A percentile compares a stretch with the other conserved stretches of the same genome.
phyloP scores from a whole-genome alignment of 2,329 filamentous ascomycete species.

The Hymenoscyphus albidus region DNA sequence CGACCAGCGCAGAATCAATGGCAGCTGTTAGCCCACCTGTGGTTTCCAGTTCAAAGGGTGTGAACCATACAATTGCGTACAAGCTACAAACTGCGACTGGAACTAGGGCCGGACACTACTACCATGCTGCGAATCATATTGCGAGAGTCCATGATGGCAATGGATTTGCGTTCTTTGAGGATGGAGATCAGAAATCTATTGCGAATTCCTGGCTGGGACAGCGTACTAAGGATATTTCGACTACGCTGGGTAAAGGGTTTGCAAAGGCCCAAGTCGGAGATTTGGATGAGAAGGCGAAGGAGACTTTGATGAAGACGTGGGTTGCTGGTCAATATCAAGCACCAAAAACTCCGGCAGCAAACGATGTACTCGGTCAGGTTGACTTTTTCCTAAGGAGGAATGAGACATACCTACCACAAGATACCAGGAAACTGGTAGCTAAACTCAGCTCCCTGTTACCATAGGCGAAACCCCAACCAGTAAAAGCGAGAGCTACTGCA shows the following conservation, averaged over 20 bases:
- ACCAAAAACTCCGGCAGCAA: slow-evolving; percentile 21
- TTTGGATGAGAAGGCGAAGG: slow-evolving; percentile 20
- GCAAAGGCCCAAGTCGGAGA: slow-evolving; percentile 9
- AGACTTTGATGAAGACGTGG: slow-evolving; percentile 26
- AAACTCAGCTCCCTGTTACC: slow-evolving; percentile 32
- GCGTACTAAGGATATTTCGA: slow-evolving; percentile 6
- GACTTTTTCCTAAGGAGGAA: slow-evolving; percentile 29
- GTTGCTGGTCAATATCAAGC: slow-evolving; percentile 32
- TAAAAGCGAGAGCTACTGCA: slow-evolving; percentile 5
- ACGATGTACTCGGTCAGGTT: slow-evolving; percentile 26
- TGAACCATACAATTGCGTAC: slow-evolving; percentile 26
- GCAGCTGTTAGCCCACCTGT: slow-evolving; percentile 24
- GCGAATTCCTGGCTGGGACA: slow-evolving; percentile 14
- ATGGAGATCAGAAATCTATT: slow-evolving; percentile 23
- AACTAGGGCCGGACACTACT: slow-evolving; percentile 13
- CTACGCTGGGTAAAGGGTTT: no score
- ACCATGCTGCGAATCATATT: slow-evolving; percentile 20
- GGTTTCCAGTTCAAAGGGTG: slow-evolving; percentile 24
- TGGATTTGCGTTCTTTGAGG: slow-evolving; percentile 29
- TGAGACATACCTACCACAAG: slow-evolving; percentile 32
- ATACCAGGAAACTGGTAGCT: slow-evolving; percentile 28
- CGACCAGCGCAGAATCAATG: slow-evolving; percentile 25
- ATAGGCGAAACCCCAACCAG: slow-evolving; percentile 4
- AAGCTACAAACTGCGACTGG: slow-evolving; percentile 31
- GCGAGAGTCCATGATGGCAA: slow-evolving; percentile 20